These are phyloP conservation scores for Termitomyces sp. DNA, from an alignment of 768 basidiomycete species.

Conservation along the genomic window DNA sequence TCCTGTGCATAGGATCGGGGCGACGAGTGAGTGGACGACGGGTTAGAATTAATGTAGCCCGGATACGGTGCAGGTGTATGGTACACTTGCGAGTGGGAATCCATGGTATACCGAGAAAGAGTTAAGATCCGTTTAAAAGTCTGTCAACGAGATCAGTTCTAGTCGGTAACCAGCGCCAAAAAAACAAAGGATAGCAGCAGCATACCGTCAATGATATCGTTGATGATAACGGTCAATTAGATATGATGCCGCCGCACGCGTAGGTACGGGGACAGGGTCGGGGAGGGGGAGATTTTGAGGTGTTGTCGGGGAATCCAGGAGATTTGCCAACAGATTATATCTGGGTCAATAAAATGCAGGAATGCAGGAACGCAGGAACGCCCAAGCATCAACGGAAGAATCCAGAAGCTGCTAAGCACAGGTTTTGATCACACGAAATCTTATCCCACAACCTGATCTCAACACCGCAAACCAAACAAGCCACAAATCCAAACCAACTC, in stretches of 20 bases:
- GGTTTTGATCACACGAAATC: constrained; percentile 17
- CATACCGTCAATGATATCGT: background rate
- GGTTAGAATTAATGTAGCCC: constrained; percentile 27
- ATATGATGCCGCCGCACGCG: too few species aligned
- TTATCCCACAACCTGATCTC: constrained; percentile 9
- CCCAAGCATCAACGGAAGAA: constrained; percentile 8
- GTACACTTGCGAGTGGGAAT: constrained; percentile 9
- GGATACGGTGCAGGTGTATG: constrained; percentile 19
- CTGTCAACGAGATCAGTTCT: background rate
- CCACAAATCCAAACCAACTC: constrained; percentile 12
- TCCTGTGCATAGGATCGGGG: constrained; percentile 18
- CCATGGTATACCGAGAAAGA: constrained; percentile 10
- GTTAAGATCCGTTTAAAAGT: background rate
- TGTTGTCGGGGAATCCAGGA: background rate
- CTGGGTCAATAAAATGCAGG: constrained; percentile 4
- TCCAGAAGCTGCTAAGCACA: constrained; percentile 11
- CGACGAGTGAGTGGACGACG: constrained; percentile 28
- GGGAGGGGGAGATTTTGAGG: background rate
- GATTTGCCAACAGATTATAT: constrained; percentile 4
- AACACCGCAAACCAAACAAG: constrained; percentile 8
- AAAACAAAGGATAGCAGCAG: background rate
- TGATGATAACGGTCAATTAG: background rate
- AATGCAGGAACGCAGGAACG: constrained; percentile 6
- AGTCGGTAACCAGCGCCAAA: background rate
- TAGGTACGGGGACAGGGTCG: background rate